A percentile compares a stretch with the other conserved stretches of the same genome.
Evolutionary conservation across 257 asterid genomes (phyloP).

Genomic region (Gentiana macrophylla): DNA sequence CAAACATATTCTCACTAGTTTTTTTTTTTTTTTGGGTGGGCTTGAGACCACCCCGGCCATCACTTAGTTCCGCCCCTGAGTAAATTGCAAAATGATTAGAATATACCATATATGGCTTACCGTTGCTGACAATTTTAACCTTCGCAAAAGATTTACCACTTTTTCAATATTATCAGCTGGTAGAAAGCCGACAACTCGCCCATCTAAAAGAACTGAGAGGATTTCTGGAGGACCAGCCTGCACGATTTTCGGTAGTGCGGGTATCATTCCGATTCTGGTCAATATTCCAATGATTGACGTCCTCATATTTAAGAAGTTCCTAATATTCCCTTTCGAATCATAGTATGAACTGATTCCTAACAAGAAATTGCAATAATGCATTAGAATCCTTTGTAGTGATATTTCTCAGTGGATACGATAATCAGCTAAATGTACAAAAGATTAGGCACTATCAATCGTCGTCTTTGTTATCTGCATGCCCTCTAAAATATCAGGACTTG

Average conservation of each 20-base stretch:
- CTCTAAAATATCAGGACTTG: no score
- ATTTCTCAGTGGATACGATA: no score
- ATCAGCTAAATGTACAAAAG: no score
- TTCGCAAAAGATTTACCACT: slow-evolving; percentile 60
- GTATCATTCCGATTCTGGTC: slow-evolving; percentile 68
- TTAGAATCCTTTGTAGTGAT: no score
- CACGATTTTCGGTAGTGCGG: slow-evolving; percentile 59
- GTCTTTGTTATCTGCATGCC: no score
- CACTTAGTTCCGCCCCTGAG: no score
- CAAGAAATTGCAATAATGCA: slow-evolving; percentile 4
- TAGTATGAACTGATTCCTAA: slow-evolving; percentile 84
- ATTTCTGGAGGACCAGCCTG: slow-evolving; percentile 89
- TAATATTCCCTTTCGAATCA: slow-evolving; percentile 57
- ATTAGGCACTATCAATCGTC: no score
- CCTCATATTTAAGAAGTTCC: slow-evolving; percentile 58
- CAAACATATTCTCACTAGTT: no score
- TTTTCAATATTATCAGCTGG: slow-evolving; percentile 50
- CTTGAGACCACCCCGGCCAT: no score
- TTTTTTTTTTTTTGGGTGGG: no score
- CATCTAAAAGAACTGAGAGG: slow-evolving; percentile 83
- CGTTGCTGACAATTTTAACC: slow-evolving; percentile 61
- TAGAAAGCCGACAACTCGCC: slow-evolving; percentile 75
- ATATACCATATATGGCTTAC: slow-evolving; percentile 18
- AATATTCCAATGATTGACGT: slow-evolving; percentile 43
- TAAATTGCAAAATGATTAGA: not conserved